Base-by-base conservation (phyloP, 2,329 filamentous ascomycete genomes). In the Blumeriella jaapii region DNA sequence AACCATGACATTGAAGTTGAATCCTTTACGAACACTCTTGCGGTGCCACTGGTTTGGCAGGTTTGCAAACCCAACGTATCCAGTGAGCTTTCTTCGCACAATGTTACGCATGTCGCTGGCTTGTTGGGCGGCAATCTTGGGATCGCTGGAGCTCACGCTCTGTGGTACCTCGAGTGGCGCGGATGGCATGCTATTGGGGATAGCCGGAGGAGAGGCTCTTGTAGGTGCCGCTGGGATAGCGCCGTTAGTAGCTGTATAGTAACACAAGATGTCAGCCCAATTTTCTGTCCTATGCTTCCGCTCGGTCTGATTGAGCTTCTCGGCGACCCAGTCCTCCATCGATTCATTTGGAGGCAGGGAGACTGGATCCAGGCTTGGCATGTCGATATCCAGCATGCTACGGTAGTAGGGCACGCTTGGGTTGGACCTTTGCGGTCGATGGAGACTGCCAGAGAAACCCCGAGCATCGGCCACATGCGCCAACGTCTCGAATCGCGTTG, bases 1-100 rank as follows among this genome's bases (percentile, higher is more conserved):
- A 64, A 98, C 91, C 91, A 98, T 98, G 52, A 98, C 91, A 61
- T 98, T 98, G 74, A 98, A 98, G 75, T 96, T 98, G 76, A 98
- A 98, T 44, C 91, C 91, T 67, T 98, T 98, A 60, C 91, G 85
- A 56, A 98, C 91, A 76, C 87, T 95, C 81, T 98, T 98, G 64
- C 91, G 89, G 71, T 98, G 91, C 91, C 91, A 98, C 67, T 98
- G 91, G 68, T 98, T 98, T 47, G 91, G 91, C 59, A 98, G 67
- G 62, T 98, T 98, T 62, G 91, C 91, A 58, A 98, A 98, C 49
- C 91, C 91, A 56, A 98, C 91, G 56, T 96, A 98, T 58, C 91
- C 91, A 32, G 91, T 96, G 59, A 98, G 70, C 72, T 98, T 98
- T 64, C 91, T 78, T 64, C 91, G 84, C 55, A 98, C 89, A 61